Evolutionary conservation across 2,329 filamentous ascomycete genomes (phyloP), one percentile per base, ranked within the genome.

Genomic region (Colletotrichum sp.): DNA sequence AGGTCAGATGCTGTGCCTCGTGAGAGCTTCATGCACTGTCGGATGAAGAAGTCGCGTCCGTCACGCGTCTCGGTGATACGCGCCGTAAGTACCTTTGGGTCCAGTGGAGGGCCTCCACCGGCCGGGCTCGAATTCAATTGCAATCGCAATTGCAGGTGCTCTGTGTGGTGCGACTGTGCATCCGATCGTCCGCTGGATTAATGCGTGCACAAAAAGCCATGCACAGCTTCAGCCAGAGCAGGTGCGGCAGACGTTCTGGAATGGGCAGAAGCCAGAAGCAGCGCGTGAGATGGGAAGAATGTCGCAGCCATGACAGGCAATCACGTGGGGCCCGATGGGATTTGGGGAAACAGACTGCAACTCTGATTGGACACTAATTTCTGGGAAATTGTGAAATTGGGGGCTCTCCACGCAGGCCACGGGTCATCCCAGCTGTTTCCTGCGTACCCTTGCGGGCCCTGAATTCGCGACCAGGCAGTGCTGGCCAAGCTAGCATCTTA

Each of bases 251-350:
- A 30, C 39, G 30, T 39, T 69, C 67, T 69, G 67, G 67, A 69
- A 69, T 18, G 24, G 28, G 26, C 70, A 72, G n/a, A 32, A 28
- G 12, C 16, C 21, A 59, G 21, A 32, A 44, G 18, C 44, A 57
- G 44, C 44, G 44, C 44, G 44, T 52, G 44, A 52, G 44, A 59
- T n/a, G 13, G 49, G 62, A 34, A 57, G 34, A 49, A 21, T 30
- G 71, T 34, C 82, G 78, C 82, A 82, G 82, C 73, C 55, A 39
- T 78, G 77, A 82, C 83, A 69, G 79, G 80, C 75, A 74, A 70
- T 85, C 84, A 85, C 83, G 78, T 85, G 84, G 79, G 32, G 26
- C 44, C 26, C 30, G 7, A 18, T 26, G 15, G 69, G 28, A 69
- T 36, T 49, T 76, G 74, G 71, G 72, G 75, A 75, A 77, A 71